Evolutionary conservation across 164 flowering plant species (phyloP), one percentile per base, ranked within the genome.

Genomic region (Protea cynaroides): DNA sequence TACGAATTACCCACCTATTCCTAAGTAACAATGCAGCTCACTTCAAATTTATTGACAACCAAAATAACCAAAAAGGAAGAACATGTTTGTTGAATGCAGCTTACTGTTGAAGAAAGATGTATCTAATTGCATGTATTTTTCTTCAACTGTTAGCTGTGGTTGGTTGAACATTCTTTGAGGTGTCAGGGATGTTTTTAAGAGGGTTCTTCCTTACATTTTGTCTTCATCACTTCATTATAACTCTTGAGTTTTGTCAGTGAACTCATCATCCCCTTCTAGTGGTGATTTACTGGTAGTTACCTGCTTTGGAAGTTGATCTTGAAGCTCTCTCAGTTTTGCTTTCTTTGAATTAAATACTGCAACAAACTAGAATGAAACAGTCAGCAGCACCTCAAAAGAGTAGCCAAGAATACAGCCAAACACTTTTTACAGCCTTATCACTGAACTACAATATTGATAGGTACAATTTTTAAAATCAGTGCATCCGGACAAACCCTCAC

Each of bases 291-390:
- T 75, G 19, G 61, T 43, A 37, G 65, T 56, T 29, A 64, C 69
- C 60, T 59, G 70, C 53, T 80, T 78, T 22, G 83, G 70, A 25
- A 83, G 76, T 61, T 70, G 69, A 57, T 87, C 94, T 53, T 87
- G 77, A 52, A 87, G 84, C 71, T 86, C 89, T 69, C 96, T 80
- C 47, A 92, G 82, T 75, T 92, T 92, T 63, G 86, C 81, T 70
- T 92, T 92, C 82, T 89, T 89, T 24, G 94, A 79, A 71, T 92
- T 92, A 76, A 87, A 66, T 62, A 92, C 85, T 36, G 53, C 72
- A 21, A 92, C 80, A 80, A 92, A 92, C 97, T 91, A 66, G 46
- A 75, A 66, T n/a, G n/a, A n/a, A n/a, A n/a, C n/a, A n/a, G n/a
- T n/a, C n/a, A n/a, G n/a, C n/a, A n/a, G n/a, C n/a, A n/a, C n/a